A percentile compares a stretch with the other conserved stretches of the same genome.
Evolutionary conservation across 768 basidiomycete genomes (phyloP).

Genomic region (Gymnopilus dilepis): DNA sequence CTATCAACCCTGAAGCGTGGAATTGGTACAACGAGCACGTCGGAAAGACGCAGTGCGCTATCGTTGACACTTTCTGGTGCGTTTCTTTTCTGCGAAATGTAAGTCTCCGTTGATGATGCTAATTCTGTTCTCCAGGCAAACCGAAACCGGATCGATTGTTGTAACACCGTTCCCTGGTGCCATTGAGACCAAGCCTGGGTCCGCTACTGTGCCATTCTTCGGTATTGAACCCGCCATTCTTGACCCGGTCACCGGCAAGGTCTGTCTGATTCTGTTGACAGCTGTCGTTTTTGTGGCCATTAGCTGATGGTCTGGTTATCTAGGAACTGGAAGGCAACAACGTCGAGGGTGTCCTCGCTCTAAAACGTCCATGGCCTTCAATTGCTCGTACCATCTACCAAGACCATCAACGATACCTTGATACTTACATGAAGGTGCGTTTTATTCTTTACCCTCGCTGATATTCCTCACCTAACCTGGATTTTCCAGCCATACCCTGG

Average conservation of each 20-base stretch:
- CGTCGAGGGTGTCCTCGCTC: slow-evolving; percentile 89
- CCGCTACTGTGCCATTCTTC: slow-evolving; percentile 98
- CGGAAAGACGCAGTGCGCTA: slow-evolving; percentile 84
- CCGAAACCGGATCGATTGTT: slow-evolving; percentile 96
- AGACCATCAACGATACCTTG: slow-evolving; percentile 84
- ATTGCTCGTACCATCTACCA: slow-evolving; percentile 91
- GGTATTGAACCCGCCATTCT: slow-evolving; percentile 90
- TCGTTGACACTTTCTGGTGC: slow-evolving; percentile 91
- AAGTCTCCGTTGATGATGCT: background rate
- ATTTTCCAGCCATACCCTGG: slow-evolving; percentile 75
- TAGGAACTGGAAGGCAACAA: slow-evolving; percentile 76
- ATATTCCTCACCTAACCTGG: background rate
- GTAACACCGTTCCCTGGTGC: slow-evolving; percentile 97
- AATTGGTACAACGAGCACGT: slow-evolving; percentile 98
- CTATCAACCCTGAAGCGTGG: slow-evolving; percentile 99
- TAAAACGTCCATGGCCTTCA: slow-evolving; percentile 92
- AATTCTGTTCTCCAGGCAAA: slow-evolving; percentile 65
- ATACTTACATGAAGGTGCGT: slow-evolving; percentile 54
- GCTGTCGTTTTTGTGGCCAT: background rate
- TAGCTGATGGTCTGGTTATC: background rate
- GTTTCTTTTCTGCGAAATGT: slow-evolving; percentile 23
- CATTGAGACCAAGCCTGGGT: slow-evolving; percentile 93
- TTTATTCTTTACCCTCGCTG: background rate
- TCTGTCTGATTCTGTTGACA: slow-evolving; percentile 25
- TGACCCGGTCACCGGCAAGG: slow-evolving; percentile 80